A percentile compares a stretch with the other conserved stretches of the same genome.
Evolutionary conservation across 2,329 filamentous ascomycete genomes (phyloP).

Genomic region (Thelonectria olida): DNA sequence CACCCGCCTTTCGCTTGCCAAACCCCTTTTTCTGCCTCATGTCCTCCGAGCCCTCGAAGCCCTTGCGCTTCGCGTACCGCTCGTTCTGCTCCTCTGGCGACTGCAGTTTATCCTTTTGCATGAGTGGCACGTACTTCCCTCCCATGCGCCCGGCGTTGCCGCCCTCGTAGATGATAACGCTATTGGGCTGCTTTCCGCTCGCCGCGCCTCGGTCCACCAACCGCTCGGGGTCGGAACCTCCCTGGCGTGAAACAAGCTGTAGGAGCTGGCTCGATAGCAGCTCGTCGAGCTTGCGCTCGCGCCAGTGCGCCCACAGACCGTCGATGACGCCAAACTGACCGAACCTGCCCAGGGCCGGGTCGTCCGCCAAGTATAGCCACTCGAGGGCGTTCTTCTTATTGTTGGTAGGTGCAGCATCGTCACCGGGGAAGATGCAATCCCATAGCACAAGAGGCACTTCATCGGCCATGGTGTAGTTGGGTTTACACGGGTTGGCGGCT

Average conservation of each 20-base stretch:
- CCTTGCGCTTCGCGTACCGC: conserved; percentile 68
- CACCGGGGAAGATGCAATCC: conserved; percentile 87
- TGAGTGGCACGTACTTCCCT: conserved; percentile 65
- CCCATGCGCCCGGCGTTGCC: conserved; percentile 59
- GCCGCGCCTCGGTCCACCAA: conserved; percentile 22
- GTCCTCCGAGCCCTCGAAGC: conserved; percentile 62
- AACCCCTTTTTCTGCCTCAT: conserved; percentile 49
- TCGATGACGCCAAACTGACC: conserved; percentile 74
- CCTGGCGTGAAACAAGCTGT: conserved; percentile 62
- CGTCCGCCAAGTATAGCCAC: conserved; percentile 84
- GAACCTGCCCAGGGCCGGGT: conserved; percentile 66
- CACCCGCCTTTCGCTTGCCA: conserved; percentile 42
- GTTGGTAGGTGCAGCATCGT: conserved; percentile 41
- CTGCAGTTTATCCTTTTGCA: conserved; percentile 59
- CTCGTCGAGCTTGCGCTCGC: conserved; percentile 88
- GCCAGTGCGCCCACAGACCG: conserved; percentile 84
- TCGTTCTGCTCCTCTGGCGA: conserved; percentile 67
- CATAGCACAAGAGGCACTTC: conserved; percentile 92
- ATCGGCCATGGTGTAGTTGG: conserved; percentile 89
- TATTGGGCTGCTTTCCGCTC: conserved; percentile 29
- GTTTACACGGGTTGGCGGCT: conserved; percentile 74
- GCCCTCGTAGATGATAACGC: conserved; percentile 60
- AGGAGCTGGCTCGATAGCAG: conserved; percentile 80
- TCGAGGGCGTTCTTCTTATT: conserved; percentile 66
- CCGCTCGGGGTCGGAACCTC: conserved; percentile 33